Conservation (phyloP, 2,329 filamentous ascomycete genomes). For the Fusarium sp. region DNA sequence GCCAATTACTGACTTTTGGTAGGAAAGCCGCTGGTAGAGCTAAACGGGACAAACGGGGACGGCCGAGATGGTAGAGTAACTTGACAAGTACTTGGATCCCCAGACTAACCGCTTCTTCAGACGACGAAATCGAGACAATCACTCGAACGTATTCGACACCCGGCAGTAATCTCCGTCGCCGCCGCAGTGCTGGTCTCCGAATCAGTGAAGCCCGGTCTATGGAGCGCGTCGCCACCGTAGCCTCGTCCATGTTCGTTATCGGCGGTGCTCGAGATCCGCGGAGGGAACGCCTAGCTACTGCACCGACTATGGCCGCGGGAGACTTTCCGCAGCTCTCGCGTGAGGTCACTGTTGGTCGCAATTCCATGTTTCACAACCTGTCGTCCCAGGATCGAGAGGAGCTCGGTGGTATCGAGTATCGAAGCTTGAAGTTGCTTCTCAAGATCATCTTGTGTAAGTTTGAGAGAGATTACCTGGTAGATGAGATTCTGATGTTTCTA, state of each 20-base stretch:
- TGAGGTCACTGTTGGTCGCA: conserved; percentile 56
- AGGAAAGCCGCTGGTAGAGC: conserved; percentile 43
- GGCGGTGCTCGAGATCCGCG: conserved; percentile 36
- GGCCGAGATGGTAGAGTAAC: conserved; percentile 23
- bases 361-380: conserved; percentile 58
- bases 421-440: conserved; percentile 59
- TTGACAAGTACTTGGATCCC: not conserved
- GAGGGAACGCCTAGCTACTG: conserved; percentile 21
- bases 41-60: conserved; percentile 37
- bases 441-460: conserved; percentile 55
- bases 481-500: conserved; percentile 15
- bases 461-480: accelerated
- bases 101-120: conserved; percentile 14
- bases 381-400: conserved; percentile 53
- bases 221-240: conserved; percentile 47
- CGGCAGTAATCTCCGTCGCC: conserved; percentile 34
- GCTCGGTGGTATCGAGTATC: conserved; percentile 64
- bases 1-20: conserved; percentile 12
- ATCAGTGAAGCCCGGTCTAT: conserved; percentile 49
- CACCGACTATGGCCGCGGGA: conserved; percentile 28
- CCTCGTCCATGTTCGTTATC: conserved; percentile 54
- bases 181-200: conserved; percentile 33
- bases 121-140: conserved; percentile 32
- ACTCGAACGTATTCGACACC: conserved; percentile 21
- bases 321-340: conserved; percentile 54